phyloP scores from a whole-genome alignment of 352 stramenopile species.

The Phytopythium kandeliae region DNA sequence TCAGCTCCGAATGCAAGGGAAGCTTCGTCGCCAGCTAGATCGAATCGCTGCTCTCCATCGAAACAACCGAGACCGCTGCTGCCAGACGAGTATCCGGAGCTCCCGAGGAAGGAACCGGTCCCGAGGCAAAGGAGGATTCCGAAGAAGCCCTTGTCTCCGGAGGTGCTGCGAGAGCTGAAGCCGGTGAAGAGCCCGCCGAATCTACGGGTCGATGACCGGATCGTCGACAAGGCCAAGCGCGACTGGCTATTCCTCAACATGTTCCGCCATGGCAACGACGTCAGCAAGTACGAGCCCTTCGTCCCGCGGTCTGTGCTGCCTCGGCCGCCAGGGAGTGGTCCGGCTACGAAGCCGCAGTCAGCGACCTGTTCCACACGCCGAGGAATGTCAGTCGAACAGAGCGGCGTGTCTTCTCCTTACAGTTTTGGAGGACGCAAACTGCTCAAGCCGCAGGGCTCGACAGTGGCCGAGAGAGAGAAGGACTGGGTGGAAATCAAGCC shows the following conservation, averaged over 20 bases:
- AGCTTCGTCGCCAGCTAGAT: not conserved
- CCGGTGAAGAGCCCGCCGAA: slow-evolving; percentile 46
- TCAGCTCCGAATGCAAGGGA: no score
- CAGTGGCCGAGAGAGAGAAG: slow-evolving; percentile 26
- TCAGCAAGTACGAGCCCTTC: slow-evolving; percentile 67
- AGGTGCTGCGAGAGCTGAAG: slow-evolving; percentile 24
- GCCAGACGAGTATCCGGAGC: slow-evolving; percentile 20
- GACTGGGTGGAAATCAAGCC: slow-evolving; percentile 50
- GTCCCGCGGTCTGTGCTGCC: slow-evolving; percentile 13
- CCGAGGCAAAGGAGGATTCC: slow-evolving; percentile 26
- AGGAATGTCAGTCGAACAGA: not conserved
- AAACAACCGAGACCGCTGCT: slow-evolving; percentile 8
- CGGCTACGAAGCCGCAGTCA: slow-evolving; percentile 15
- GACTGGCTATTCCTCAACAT: slow-evolving; percentile 79
- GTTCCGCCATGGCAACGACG: slow-evolving; percentile 63
- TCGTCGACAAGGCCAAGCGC: slow-evolving; percentile 59
- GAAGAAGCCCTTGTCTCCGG: slow-evolving; percentile 17
- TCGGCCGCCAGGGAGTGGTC: not conserved
- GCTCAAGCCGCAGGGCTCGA: slow-evolving; percentile 16
- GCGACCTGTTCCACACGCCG: slow-evolving; percentile 7
- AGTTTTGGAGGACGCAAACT: slow-evolving; percentile 18
- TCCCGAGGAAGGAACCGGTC: slow-evolving; percentile 37
- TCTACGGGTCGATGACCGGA: slow-evolving; percentile 38
- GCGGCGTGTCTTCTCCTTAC: slow-evolving; percentile 5
- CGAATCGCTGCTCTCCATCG: slow-evolving; percentile 1